Base-by-base conservation (phyloP, 2,329 filamentous ascomycete genomes). In the Ceratocystis colombiana region DNA sequence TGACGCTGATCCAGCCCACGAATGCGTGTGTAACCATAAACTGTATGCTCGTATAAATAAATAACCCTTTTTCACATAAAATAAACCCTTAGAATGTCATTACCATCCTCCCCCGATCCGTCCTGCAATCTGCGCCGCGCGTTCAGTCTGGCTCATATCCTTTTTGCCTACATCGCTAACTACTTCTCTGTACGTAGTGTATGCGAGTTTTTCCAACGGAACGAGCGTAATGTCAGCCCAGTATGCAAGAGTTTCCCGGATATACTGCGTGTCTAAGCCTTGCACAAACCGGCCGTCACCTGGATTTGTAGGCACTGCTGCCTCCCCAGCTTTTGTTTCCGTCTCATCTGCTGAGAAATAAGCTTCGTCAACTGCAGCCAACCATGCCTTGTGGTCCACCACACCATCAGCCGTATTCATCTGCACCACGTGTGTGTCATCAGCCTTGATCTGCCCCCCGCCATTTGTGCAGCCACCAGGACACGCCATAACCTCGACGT, bases 401-500 rank as follows among this genome's bases (percentile, higher is more conserved):
- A 87, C 84, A 0, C 88, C 87, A 28, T 41, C n/a, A 6, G 10
- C 48, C 6, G 64, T 64, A 46, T 68, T 37, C 86, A 79, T 79
- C 68, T 80, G 79, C 53, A 79, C 72, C 8, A 87, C 76, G 12
- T 84, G 77, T 5, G 88, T 84, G 73, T 97, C 94, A 64, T 90
- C 89, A 30, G 90, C 84, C 73, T 96, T 96, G 73, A 99, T 87
- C 78, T 99, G 94, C 0, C 94, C 94, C 46, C 94, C 94, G 1
- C 94, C 94, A 72, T 99, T 99, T 65, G 94, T 99, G 77, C 94
- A 99, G 2, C 94, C 94, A n/a, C 94, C 94, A 0, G 94, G 94
- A 75, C 94, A 99, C 15, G 94, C 94, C 94, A 99, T 99, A 67
- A 99, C 94, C 76, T 99, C 94, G 33, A 97, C 89, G 75, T 96